Base-by-base conservation (phyloP, 306 rosid genomes). In the Trichosanthes cucumerina region DNA sequence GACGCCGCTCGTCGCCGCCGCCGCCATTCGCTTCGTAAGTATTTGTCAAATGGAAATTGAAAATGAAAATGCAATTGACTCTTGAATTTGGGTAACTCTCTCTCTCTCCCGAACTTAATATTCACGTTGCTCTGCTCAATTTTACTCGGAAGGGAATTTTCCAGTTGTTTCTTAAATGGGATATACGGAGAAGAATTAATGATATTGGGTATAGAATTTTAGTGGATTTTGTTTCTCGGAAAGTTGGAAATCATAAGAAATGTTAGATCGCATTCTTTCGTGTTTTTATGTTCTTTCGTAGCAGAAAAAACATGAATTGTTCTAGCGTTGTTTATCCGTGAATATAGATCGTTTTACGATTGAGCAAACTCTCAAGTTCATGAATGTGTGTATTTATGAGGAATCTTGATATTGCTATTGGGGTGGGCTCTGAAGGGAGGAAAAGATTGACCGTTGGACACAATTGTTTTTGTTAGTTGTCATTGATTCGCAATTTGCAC, bases 81-180 rank as follows among this genome's bases (percentile, higher is more conserved):
- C 85, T 93, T 38, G 98, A 93, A 82, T 93, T 93, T 77, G 93
- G 98, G 97, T 93, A 83, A 74, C 70, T 78, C 24, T 52, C 23
- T 78, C 38, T 52, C 23, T 78, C 31, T 50, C 28, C 64, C n/a
- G 5, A 15, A 65, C 36, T 16, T 65, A 3, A 33, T 6, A 34
- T 34, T 64, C 71, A 33, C 24, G 21, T 64, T 13, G 46, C n/a
- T 39, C 18, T 64, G 71, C 7, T 18, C 14, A 65, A 68, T 41
- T n/a, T 11, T 44, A 70, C 36, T 70, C 28, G 21, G 16, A 46
- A 72, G 57, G 16, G 44, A 68, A 39, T 9, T 19, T 38, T 19
- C 50, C 50, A 19, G 76, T 63, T 63, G 70, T 43, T 71, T 44
- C 57, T 3, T 44, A 14, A 23, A 18, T 8, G 16, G 39, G 56